These are phyloP conservation scores for Solanum chacoense DNA, from an alignment of 305 asterid species.

Conservation along the genomic window DNA sequence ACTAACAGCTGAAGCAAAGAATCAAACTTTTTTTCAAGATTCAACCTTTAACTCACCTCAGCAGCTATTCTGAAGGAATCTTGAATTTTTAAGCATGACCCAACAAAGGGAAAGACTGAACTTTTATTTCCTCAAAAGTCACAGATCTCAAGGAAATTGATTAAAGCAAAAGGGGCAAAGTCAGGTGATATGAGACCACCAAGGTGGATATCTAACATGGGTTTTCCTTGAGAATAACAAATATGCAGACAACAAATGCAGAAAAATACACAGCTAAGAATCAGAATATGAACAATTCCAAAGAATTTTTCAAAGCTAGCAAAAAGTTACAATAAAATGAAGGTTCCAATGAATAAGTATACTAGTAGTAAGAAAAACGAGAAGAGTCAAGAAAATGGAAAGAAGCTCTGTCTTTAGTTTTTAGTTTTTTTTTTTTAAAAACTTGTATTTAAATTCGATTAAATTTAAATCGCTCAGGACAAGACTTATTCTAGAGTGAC, in stretches of 20 bases:
- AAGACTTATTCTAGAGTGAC: background rate
- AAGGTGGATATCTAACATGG: constrained; percentile 9
- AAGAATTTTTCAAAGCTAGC: background rate
- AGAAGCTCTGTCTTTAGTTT: background rate
- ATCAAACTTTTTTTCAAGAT: background rate
- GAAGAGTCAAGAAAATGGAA: background rate
- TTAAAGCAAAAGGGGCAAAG: constrained; percentile 17
- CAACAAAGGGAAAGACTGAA: background rate
- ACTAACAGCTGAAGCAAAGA: background rate
- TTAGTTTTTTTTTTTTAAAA: too few species aligned
- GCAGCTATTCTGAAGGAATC: background rate
- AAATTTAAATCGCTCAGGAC: background rate
- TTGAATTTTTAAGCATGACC: background rate
- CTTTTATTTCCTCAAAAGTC: background rate
- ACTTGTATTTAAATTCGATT: too few species aligned
- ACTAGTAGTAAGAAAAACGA: background rate
- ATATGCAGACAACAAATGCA: background rate
- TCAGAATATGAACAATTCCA: background rate
- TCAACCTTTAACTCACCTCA: background rate
- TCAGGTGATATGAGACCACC: constrained; percentile 33
- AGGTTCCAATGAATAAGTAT: background rate
- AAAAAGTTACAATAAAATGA: background rate
- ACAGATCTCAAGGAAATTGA: constrained; percentile 35
- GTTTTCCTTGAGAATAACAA: background rate
- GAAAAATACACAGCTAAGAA: background rate